phyloP scores from a whole-genome alignment of 768 basidiomycete species.

The Leucosporidium creatinivorum region DNA sequence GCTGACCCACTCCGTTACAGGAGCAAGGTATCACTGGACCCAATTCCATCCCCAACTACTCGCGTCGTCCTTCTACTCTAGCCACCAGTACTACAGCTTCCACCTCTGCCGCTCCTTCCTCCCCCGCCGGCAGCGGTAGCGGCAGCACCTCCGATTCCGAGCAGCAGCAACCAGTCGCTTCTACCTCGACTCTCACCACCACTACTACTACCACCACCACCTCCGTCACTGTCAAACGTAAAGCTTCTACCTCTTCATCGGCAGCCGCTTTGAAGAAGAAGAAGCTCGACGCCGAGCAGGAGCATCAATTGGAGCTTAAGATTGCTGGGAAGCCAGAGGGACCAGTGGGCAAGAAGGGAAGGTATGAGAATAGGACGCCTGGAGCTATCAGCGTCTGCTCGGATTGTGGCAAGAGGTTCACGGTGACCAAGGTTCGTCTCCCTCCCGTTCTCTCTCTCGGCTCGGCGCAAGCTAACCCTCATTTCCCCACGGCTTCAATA shows the following conservation, averaged over 20 bases:
- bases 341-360: conserved; percentile 39
- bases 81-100: background rate
- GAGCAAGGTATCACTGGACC: conserved; percentile 51
- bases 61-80: conserved; percentile 2
- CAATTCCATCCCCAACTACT: conserved; percentile 30
- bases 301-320: conserved; percentile 47
- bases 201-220: conserved; percentile 4
- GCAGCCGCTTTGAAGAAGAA: conserved; percentile 45
- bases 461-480: conserved; percentile 1
- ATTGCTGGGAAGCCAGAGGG: conserved; percentile 62
- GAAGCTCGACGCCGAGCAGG: conserved; percentile 47
- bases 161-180: background rate
- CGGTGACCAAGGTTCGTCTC: conserved; percentile 61
- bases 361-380: conserved; percentile 28
- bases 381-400: conserved; percentile 78
- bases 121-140: background rate
- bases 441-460: conserved; percentile 1
- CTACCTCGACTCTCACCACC: background rate
- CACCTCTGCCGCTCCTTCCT: background rate
- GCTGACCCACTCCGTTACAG: conserved; percentile 41
- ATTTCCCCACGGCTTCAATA: conserved; percentile 59
- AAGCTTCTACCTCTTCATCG: conserved; percentile 50
- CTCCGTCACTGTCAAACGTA: conserved; percentile 49
- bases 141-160: background rate
- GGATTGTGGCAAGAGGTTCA: conserved; percentile 69